Evolutionary conservation across 169 alveolate genomes (phyloP).

Genomic region (Cardiosporidium cionae): DNA sequence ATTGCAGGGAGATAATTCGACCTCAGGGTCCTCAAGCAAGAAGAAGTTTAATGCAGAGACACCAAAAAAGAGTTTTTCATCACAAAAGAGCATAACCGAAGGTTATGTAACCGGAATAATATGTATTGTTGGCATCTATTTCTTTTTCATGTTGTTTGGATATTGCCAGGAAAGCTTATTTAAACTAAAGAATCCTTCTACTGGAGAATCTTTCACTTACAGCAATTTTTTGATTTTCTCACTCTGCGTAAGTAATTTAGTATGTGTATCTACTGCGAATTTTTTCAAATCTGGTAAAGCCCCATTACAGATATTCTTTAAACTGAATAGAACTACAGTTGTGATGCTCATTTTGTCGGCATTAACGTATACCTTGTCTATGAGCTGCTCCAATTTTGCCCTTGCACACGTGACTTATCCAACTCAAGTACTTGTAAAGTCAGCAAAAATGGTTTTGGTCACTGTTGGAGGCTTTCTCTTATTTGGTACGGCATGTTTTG

Average conservation of each 20-base stretch:
- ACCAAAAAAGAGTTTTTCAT: no score
- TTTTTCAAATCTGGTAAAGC: neutral
- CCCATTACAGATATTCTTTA: neutral
- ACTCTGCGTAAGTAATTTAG: neutral
- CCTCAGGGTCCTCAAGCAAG: no score
- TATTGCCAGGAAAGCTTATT: constrained; percentile 18
- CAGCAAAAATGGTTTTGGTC: constrained; percentile 83
- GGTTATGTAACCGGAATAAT: neutral
- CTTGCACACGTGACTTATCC: constrained; percentile 73
- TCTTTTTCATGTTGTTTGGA: constrained; percentile 14
- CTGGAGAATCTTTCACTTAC: constrained; percentile 6
- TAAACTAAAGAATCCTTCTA: neutral
- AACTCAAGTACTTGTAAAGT: constrained; percentile 77
- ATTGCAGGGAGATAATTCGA: no score
- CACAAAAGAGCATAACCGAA: no score
- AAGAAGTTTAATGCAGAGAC: no score
- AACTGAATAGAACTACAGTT: constrained; percentile 5
- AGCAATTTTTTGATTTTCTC: constrained; percentile 4
- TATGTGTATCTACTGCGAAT: neutral
- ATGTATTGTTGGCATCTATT: constrained; percentile 6
- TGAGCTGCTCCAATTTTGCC: constrained; percentile 67
- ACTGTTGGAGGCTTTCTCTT: constrained; percentile 70
- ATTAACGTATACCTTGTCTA: constrained; percentile 56
- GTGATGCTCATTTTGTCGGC: constrained; percentile 42
- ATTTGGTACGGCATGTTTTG: constrained; percentile 38